These are phyloP conservation scores for Hawksworthiomyces lignivorus DNA, from an alignment of 2,329 filamentous ascomycete species.

Conservation along the genomic window DNA sequence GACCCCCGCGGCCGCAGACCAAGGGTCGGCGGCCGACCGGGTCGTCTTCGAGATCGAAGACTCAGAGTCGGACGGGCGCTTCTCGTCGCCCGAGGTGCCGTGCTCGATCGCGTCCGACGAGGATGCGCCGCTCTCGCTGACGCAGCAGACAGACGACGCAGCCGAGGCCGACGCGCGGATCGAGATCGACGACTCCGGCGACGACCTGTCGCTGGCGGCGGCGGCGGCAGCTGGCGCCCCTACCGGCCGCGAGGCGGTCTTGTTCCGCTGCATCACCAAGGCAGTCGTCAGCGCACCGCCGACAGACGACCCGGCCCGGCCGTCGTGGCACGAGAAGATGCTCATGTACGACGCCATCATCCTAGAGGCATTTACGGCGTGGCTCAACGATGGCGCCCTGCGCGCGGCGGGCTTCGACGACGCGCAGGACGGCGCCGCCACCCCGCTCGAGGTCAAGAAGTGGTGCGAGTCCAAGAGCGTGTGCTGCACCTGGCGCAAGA, in stretches of 20 bases:
- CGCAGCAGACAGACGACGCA: slow-evolving; percentile 23
- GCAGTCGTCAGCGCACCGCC: slow-evolving; percentile 46
- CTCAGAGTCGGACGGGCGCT: slow-evolving; percentile 28
- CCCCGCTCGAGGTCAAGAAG: slow-evolving; percentile 61
- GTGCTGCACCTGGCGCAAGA: slow-evolving; percentile 69
- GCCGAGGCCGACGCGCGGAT: slow-evolving; percentile 28
- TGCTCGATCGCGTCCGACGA: neutral
- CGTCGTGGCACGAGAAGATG: slow-evolving; percentile 87
- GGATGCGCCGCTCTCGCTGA: neutral
- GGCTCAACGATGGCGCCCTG: slow-evolving; percentile 69
- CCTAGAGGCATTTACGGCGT: slow-evolving; percentile 74
- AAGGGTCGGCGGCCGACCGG: slow-evolving; percentile 20
- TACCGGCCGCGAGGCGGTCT: slow-evolving; percentile 33
- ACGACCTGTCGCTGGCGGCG: slow-evolving; percentile 31
- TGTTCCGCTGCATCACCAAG: slow-evolving; percentile 47
- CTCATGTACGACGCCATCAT: slow-evolving; percentile 87
- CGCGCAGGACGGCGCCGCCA: slow-evolving; percentile 59
- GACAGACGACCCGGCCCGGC: slow-evolving; percentile 39
- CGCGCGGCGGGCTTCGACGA: slow-evolving; percentile 55
- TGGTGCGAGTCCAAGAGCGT: slow-evolving; percentile 88
- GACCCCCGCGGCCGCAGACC: neutral
- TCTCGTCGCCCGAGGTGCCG: slow-evolving; percentile 22
- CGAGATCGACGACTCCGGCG: slow-evolving; percentile 32
- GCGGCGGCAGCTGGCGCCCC: too few relatives aligned
- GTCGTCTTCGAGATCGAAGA: slow-evolving; percentile 12